Evolutionary conservation across 495 filamentous ascomycete species (phyloP).

Genomic region (Chaetomidium leptoderma): DNA sequence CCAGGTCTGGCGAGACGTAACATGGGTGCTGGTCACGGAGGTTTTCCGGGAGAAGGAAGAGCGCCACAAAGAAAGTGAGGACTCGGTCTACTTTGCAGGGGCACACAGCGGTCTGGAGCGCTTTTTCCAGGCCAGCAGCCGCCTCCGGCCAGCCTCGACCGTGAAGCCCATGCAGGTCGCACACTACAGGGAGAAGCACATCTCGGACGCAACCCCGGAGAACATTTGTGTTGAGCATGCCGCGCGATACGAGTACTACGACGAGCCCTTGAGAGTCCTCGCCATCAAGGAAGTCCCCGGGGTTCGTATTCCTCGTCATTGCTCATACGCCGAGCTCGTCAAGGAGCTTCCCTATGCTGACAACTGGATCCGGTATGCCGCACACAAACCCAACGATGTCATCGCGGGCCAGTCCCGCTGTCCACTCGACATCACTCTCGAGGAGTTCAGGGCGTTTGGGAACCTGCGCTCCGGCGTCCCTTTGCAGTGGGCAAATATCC

Average conservation of each 20-base stretch:
- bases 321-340: conserved; percentile 10
- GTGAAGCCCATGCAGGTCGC: conserved; percentile 3
- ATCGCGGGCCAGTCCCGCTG: conserved; percentile 44
- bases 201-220: neutral
- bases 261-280: neutral
- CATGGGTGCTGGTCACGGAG: conserved; percentile 40
- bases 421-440: conserved; percentile 41
- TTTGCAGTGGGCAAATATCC: conserved; percentile 54
- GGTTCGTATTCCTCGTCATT: neutral
- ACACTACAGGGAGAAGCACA: conserved; percentile 8
- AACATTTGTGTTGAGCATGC: neutral
- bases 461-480: conserved; percentile 44
- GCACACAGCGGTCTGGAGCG: neutral
- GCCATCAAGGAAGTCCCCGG: neutral
- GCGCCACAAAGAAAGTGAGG: too few relatives aligned
- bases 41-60: conserved; percentile 28
- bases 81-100: neutral
- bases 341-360: neutral
- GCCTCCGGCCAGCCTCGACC: neutral
- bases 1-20: conserved; percentile 52
- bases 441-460: conserved; percentile 50
- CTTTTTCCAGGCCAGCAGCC: neutral
- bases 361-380: conserved; percentile 11
- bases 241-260: conserved; percentile 34
- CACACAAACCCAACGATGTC: conserved; percentile 40